These are phyloP conservation scores for Polyporus tsugae DNA, from an alignment of 1,284 basidiomycete species.

Conservation along the genomic window DNA sequence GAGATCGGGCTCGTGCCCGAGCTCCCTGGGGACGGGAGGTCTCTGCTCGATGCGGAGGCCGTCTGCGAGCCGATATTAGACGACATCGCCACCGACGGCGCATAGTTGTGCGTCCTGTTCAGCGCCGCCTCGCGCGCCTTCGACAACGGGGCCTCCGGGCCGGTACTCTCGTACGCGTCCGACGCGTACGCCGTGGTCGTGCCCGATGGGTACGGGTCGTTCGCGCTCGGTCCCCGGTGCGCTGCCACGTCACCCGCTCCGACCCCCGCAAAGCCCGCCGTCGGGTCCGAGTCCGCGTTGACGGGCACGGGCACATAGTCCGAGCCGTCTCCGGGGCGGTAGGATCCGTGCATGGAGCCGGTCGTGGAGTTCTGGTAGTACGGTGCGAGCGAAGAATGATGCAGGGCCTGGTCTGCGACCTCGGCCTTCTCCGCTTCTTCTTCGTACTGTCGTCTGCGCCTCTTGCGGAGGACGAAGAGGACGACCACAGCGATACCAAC, in stretches of 20 bases:
- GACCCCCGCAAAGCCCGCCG: slow-evolving; percentile 15
- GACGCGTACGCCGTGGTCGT: background rate
- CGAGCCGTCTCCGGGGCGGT: background rate
- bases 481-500: slow-evolving; percentile 15
- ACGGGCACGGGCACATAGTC: background rate
- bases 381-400: slow-evolving; percentile 21
- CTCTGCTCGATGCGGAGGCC: slow-evolving; percentile 30
- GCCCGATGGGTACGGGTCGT: background rate
- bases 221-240: background rate
- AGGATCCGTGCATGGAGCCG: background rate
- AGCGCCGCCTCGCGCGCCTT: slow-evolving; percentile 32
- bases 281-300: background rate
- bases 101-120: slow-evolving; percentile 9
- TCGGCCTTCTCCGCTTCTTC: slow-evolving; percentile 16
- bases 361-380: slow-evolving; percentile 14
- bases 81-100: slow-evolving; percentile 24
- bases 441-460: background rate
- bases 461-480: slow-evolving; percentile 23
- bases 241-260: background rate
- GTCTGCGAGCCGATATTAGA: slow-evolving; percentile 6
- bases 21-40: slow-evolving; percentile 29
- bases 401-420: slow-evolving; percentile 13
- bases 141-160: slow-evolving; percentile 14
- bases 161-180: background rate
- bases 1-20: slow-evolving; percentile 25